Conservation (phyloP, 2,329 filamentous ascomycete species). For the Atkinsonella texensis region DNA sequence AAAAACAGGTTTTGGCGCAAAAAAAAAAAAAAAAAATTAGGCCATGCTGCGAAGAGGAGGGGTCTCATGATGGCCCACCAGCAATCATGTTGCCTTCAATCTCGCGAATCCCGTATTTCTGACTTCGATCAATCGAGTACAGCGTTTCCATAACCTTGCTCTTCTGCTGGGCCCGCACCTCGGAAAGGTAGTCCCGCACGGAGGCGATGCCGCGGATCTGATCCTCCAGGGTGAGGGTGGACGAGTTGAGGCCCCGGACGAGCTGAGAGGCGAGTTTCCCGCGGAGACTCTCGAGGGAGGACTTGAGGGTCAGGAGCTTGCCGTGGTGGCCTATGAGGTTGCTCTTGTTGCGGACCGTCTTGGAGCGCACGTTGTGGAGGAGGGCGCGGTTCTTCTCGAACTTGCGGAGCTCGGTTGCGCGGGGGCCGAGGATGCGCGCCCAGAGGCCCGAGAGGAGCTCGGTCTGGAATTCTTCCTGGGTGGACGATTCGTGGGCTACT, state of each 20-base stretch:
- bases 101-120: conserved; percentile 6
- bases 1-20: not conserved
- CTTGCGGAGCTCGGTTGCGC: conserved; percentile 65
- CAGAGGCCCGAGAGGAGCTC: conserved; percentile 77
- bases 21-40: not conserved
- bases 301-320: conserved; percentile 70
- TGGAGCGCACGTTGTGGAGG: conserved; percentile 64
- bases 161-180: conserved; percentile 68
- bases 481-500: conserved; percentile 71
- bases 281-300: conserved; percentile 73
- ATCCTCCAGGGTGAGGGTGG: conserved; percentile 65
- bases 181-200: conserved; percentile 66
- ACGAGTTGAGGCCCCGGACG: conserved; percentile 56
- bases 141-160: conserved; percentile 70
- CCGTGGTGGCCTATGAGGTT: conserved; percentile 79
- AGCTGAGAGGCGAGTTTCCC: conserved; percentile 76
- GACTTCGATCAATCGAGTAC: conserved; percentile 10
- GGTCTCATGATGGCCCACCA: not conserved
- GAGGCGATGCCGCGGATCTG: conserved; percentile 76
- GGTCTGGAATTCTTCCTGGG: conserved; percentile 67
- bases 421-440: conserved; percentile 71
- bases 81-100: conserved; percentile 18
- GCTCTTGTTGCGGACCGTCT: conserved; percentile 78
- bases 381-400: conserved; percentile 83
- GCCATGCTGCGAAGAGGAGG: not conserved